A percentile compares a stretch with the other conserved stretches of the same genome.
Conservation (phyloP, 306 rosid species). For the Quercus bicolor region DNA sequence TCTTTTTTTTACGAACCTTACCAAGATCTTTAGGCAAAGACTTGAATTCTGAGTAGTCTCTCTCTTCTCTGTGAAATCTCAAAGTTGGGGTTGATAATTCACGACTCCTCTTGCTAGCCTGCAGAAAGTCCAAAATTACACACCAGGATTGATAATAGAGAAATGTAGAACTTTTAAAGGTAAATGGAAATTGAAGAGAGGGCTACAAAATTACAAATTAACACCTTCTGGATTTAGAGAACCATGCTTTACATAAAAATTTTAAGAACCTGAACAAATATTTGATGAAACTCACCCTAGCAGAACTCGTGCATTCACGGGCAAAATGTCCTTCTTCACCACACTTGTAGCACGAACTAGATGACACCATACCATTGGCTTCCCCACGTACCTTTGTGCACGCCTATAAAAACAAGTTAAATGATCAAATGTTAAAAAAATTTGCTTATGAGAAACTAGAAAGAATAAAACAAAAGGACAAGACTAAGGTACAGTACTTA, state of each 20-base stretch:
- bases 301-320: slow-evolving; percentile 60
- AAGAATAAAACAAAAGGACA: not conserved
- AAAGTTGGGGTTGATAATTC: slow-evolving; percentile 33
- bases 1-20: slow-evolving; percentile 44
- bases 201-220: not conserved
- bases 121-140: slow-evolving; percentile 19
- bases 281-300: slow-evolving; percentile 37
- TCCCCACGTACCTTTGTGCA: slow-evolving; percentile 54
- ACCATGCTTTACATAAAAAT: not conserved
- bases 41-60: slow-evolving; percentile 35
- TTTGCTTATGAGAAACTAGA: not conserved
- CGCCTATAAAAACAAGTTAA: slow-evolving; percentile 38
- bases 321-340: slow-evolving; percentile 92
- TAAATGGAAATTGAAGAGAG: not conserved
- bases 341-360: slow-evolving; percentile 71
- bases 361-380: slow-evolving; percentile 34
- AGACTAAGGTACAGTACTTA: too few species aligned
- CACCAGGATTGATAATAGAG: not conserved
- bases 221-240: not conserved
- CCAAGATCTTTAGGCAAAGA: slow-evolving; percentile 57
- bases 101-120: slow-evolving; percentile 48
- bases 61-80: slow-evolving; percentile 41
- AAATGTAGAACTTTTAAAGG: not conserved
- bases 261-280: not conserved
- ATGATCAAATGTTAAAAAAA: not conserved